Evolutionary conservation across 495 filamentous ascomycete species (phyloP), one percentile per base, ranked within the genome.

Genomic region (Xylaria intraflava): DNA sequence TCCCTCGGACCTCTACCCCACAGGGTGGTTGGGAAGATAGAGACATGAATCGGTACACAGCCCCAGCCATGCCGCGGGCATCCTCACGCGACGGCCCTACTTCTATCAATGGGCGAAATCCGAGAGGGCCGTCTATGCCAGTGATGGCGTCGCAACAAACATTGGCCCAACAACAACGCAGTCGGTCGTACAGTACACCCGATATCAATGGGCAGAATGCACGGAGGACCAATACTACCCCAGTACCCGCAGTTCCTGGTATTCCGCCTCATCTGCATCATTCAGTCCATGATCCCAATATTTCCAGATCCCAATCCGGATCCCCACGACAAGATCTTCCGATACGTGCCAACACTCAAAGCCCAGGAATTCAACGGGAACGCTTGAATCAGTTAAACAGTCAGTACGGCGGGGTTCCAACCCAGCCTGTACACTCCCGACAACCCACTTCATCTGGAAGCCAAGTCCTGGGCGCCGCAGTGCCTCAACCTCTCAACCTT

Each of bases 101-200:
- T 16, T 76, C 72, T 36, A 69, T 75, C 53, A 89, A 82, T 61
- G 83, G 82, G 51, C 80, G 87, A 50, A 77, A 75, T 46, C 78
- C 82, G 29, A 83, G 89, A 58, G 79, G 90, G 26, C 90, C 91
- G 19, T 95, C 90, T 14, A 75, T 94, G 59, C 88, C 90, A 38
- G 86, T 85, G 1, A 85, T 91, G 78, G 72, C 77, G 4, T 77
- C 82, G 9, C 75, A 72, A 30, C 75, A 75, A 27, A 66, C 76
- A 17, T 71, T 80, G 48, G 67, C 77, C 29, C 81, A 84, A 46
- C 71, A 84, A 53, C 74, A 77, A 54, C 74, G 81, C 40, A 80
- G 73, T 60, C 69, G 82, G 30, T 83, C 80, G 30, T 81, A 82
- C 59, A 84, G 81, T 59, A 83, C 80, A 17, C 80, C 82, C 14